A percentile compares a stretch with the other conserved stretches of the same genome.
phyloP scores from a whole-genome alignment of 305 asterid genomes.

The Solanum chacoense region DNA sequence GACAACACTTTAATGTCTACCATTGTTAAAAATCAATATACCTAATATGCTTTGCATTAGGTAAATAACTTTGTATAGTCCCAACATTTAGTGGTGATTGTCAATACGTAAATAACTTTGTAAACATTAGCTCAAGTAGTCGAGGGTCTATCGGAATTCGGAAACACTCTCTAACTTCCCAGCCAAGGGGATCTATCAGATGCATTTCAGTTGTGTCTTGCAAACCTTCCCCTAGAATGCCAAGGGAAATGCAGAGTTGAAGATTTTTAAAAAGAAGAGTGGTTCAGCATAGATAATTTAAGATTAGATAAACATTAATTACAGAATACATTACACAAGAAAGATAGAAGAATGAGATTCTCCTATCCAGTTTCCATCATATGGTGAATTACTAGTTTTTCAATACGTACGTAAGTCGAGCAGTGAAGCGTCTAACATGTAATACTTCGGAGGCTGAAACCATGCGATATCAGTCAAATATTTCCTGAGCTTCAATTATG shows the following conservation, averaged over 20 bases:
- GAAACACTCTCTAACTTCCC: background rate
- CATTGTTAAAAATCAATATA: background rate
- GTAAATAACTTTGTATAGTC: too few species aligned
- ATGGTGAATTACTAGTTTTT: background rate
- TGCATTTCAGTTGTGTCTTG: background rate
- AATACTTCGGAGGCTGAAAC: background rate
- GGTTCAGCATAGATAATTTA: background rate
- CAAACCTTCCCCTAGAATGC: background rate
- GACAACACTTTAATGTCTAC: background rate
- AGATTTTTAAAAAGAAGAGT: background rate
- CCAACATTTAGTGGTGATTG: background rate
- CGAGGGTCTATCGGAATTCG: background rate
- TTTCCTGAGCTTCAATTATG: slow-evolving; percentile 89
- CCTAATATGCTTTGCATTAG: background rate
- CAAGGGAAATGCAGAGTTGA: background rate
- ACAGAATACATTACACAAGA: background rate
- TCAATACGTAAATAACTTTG: background rate
- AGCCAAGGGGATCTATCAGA: background rate
- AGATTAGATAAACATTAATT: background rate
- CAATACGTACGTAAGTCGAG: background rate
- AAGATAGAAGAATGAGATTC: background rate
- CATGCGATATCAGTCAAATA: slow-evolving; percentile 51
- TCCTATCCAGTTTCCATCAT: background rate
- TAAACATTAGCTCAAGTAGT: background rate
- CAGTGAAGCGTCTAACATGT: background rate